phyloP scores from a whole-genome alignment of 1,284 basidiomycete genomes.

The Irpex lacteus region DNA sequence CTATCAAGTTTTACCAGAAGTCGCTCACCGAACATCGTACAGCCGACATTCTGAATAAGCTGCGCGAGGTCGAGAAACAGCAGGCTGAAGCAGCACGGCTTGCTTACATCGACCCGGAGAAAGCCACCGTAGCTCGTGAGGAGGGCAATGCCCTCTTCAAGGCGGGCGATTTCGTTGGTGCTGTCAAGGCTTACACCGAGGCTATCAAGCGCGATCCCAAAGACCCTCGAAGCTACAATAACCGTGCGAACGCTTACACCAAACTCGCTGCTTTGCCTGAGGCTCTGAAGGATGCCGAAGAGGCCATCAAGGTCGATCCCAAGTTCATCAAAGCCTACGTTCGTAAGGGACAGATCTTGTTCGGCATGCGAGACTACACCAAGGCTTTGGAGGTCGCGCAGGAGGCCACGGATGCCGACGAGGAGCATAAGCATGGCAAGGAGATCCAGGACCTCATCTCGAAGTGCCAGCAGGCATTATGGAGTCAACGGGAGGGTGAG shows the following conservation, averaged over 20 bases:
- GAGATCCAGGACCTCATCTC: slow-evolving; percentile 81
- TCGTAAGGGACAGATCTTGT: slow-evolving; percentile 87
- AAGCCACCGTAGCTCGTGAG: slow-evolving; percentile 84
- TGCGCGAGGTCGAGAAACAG: slow-evolving; percentile 81
- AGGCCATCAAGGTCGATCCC: slow-evolving; percentile 91
- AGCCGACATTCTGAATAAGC: slow-evolving; percentile 88
- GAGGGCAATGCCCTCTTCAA: slow-evolving; percentile 95
- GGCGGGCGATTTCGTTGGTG: slow-evolving; percentile 85
- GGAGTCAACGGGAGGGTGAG: slow-evolving; percentile 81
- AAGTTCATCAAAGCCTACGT: slow-evolving; percentile 95
- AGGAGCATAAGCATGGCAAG: slow-evolving; percentile 71
- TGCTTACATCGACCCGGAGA: slow-evolving; percentile 89
- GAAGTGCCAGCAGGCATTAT: slow-evolving; percentile 83
- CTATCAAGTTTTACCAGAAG: slow-evolving; percentile 90
- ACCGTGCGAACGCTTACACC: slow-evolving; percentile 95
- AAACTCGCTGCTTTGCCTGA: slow-evolving; percentile 94
- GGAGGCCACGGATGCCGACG: slow-evolving; percentile 72
- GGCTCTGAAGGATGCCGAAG: slow-evolving; percentile 93
- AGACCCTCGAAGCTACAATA: slow-evolving; percentile 94
- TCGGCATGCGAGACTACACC: slow-evolving; percentile 89
- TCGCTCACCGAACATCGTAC: slow-evolving; percentile 97
- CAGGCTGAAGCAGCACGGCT: slow-evolving; percentile 77
- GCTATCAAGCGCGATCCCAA: slow-evolving; percentile 93
- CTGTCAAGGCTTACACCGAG: slow-evolving; percentile 93
- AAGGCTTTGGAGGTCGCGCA: slow-evolving; percentile 84